A percentile compares a stretch with the other conserved stretches of the same genome.
Conservation (phyloP, 352 stramenopile species). For the Phytophthora foliorum region DNA sequence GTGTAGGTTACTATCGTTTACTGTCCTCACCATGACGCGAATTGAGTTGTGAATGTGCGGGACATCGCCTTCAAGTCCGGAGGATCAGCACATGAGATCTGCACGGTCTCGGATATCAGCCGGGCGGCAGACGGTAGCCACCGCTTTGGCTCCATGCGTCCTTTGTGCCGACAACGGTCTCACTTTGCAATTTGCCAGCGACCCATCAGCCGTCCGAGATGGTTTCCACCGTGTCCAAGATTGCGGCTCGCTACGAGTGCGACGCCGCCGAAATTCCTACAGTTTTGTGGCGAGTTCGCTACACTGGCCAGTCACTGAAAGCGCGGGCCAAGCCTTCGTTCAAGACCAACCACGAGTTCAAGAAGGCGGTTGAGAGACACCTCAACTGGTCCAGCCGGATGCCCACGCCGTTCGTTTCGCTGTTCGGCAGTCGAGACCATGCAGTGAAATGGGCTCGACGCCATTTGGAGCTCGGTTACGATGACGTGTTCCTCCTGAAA, state of each 20-base stretch:
- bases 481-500: slow-evolving; percentile 31
- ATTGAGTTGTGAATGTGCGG: background rate
- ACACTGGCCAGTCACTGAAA: slow-evolving; percentile 31
- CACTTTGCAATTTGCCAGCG: slow-evolving; percentile 25
- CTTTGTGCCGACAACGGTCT: background rate
- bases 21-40: background rate
- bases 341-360: slow-evolving; percentile 31
- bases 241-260: slow-evolving; percentile 22
- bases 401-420: slow-evolving; percentile 23
- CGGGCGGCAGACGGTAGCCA: background rate
- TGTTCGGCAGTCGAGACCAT: slow-evolving; percentile 16
- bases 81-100: background rate
- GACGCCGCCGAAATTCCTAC: slow-evolving; percentile 18
- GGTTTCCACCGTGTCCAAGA: slow-evolving; percentile 5
- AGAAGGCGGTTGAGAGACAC: slow-evolving; percentile 17
- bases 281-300: slow-evolving; percentile 27
- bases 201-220: background rate
- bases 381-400: slow-evolving; percentile 29
- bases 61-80: background rate
- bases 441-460: slow-evolving; percentile 22
- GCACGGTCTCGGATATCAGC: slow-evolving; percentile 20
- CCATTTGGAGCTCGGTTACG: slow-evolving; percentile 27
- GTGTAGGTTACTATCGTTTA: background rate
- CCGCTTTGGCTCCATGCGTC: background rate
- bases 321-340: slow-evolving; percentile 27